Evolutionary conservation across 2,329 filamentous ascomycete species (phyloP).

Genomic region (Hypoxylon sp.): DNA sequence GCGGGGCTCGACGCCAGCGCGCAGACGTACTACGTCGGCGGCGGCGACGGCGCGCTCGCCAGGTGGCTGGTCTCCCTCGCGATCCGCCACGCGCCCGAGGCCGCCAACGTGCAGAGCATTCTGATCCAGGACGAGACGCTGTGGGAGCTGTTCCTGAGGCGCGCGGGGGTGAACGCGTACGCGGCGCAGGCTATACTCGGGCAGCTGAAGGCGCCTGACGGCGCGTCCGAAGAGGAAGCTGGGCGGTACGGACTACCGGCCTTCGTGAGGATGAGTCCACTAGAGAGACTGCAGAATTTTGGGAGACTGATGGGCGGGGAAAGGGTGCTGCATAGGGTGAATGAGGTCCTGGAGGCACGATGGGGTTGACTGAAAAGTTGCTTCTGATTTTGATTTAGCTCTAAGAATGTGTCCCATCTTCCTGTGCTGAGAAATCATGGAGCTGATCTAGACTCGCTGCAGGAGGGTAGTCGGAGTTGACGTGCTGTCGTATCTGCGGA

Average conservation of each 20-base stretch:
- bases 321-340: constrained; percentile 61
- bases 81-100: constrained; percentile 51
- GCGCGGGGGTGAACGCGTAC: constrained; percentile 73
- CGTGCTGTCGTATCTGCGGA: no score
- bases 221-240: constrained; percentile 16
- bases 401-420: background rate
- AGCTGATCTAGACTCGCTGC: background rate
- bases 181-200: constrained; percentile 72
- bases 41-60: constrained; percentile 57
- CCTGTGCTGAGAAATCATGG: background rate
- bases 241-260: constrained; percentile 54
- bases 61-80: constrained; percentile 64
- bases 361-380: constrained; percentile 52
- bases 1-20: constrained; percentile 50
- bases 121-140: constrained; percentile 65
- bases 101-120: constrained; percentile 33
- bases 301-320: constrained; percentile 61
- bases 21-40: constrained; percentile 57
- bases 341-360: constrained; percentile 57
- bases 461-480: no score
- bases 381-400: background rate
- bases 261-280: constrained; percentile 64
- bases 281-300: constrained; percentile 60
- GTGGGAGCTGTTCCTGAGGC: constrained; percentile 73
- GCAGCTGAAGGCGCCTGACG: constrained; percentile 50